Percentiles rank a stretch among this genome's conserved stretches.
phyloP scores from a whole-genome alignment of 495 filamentous ascomycete genomes.

The Tuber aestivum region DNA sequence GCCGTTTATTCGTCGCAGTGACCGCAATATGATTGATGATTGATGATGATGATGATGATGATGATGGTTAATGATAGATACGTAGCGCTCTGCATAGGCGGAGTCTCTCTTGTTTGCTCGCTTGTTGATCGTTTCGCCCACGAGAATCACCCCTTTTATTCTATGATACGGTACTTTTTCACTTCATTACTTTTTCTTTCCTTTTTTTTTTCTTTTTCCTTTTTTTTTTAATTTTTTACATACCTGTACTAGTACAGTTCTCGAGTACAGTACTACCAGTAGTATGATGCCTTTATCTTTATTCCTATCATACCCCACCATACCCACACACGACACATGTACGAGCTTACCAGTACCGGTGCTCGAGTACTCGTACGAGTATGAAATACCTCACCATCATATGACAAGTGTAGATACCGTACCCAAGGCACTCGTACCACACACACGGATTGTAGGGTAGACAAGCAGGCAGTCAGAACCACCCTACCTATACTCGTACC shows the following conservation, averaged over 20 bases:
- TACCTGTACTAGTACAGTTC: not conserved
- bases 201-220: conserved; percentile 7
- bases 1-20: not conserved
- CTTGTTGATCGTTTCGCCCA: not conserved
- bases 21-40: not conserved
- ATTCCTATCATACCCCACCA: not conserved
- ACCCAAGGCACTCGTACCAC: not conserved
- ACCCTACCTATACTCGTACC: not conserved
- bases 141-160: conserved; percentile 5
- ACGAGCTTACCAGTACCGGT: too few relatives aligned
- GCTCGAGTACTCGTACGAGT: too few relatives aligned
- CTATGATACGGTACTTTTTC: too few relatives aligned
- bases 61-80: not conserved
- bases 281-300: not conserved
- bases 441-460: not conserved
- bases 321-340: too few relatives aligned
- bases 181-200: conserved; percentile 10
- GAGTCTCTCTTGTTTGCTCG: conserved; percentile 14
- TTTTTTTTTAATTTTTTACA: not conserved
- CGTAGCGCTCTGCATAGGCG: not conserved
- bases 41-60: not conserved
- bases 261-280: too few relatives aligned
- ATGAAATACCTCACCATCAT: too few relatives aligned
- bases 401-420: too few relatives aligned
- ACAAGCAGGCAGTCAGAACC: not conserved